Evolutionary conservation across 768 basidiomycete genomes (phyloP).

Genomic region (Lyophyllum semitale): DNA sequence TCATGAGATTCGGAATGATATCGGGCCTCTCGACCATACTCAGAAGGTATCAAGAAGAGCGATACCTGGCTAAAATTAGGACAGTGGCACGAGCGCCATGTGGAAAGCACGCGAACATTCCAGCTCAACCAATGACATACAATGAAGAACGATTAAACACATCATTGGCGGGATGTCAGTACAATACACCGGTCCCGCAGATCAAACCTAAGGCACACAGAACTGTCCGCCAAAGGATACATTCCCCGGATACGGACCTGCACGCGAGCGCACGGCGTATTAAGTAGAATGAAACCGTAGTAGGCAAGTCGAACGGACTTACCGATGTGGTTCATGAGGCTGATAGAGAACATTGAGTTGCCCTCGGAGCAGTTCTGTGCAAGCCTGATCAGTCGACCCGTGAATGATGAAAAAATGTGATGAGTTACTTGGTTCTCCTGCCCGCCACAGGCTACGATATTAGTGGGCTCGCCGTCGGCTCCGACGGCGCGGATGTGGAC

Average conservation of each 20-base stretch:
- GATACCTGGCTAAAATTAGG: not conserved
- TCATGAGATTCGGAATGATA: not conserved
- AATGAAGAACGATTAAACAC: not conserved
- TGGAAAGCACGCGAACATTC: not conserved
- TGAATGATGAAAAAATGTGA: not conserved
- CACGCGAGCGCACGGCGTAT: not conserved
- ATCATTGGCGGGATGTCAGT: not conserved
- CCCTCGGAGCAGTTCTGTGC: conserved; percentile 26
- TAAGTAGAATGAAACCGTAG: not conserved
- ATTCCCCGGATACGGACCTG: conserved; percentile 31
- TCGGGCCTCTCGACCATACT: not conserved
- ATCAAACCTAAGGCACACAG: conserved; percentile 1
- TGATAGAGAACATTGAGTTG: conserved; percentile 18
- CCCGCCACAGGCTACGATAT: conserved; percentile 34
- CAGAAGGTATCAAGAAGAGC: too few relatives aligned
- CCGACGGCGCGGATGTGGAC: conserved; percentile 40
- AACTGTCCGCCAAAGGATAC: conserved; percentile 26
- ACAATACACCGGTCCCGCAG: not conserved
- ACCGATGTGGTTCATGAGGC: conserved; percentile 22
- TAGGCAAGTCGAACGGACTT: not conserved
- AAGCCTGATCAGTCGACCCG: not conserved
- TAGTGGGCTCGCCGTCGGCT: conserved; percentile 24
- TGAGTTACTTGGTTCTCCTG: conserved; percentile 37
- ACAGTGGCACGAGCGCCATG: not conserved
- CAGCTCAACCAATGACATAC: not conserved